Evolutionary conservation across 768 basidiomycete genomes (phyloP).

Genomic region (Tulasnella sp.): DNA sequence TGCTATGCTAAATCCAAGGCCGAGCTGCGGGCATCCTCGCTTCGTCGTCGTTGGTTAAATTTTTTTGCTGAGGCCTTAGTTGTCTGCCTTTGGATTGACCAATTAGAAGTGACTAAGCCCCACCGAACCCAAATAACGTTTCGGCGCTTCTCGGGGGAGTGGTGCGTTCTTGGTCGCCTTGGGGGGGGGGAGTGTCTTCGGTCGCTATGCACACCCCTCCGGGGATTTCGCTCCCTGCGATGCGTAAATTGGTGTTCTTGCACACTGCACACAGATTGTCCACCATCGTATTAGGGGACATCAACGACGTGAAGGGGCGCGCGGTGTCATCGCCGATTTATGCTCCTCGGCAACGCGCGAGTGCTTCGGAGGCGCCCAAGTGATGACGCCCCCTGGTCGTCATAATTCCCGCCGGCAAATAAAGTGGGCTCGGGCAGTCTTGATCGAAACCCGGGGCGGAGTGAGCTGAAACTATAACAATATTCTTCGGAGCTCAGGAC

Average conservation of each 20-base stretch:
- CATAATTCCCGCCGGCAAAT: background rate
- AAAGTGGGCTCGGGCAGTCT: no score
- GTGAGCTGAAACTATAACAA: no score
- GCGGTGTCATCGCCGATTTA: no score
- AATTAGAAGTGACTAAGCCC: background rate
- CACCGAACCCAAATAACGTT: background rate
- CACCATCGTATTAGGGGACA: no score
- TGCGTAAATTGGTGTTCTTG: background rate
- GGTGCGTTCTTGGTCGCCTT: background rate
- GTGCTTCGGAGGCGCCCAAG: background rate
- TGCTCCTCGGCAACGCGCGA: no score
- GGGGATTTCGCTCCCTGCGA: background rate
- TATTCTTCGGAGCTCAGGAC: no score
- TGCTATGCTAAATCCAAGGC: no score
- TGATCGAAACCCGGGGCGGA: no score
- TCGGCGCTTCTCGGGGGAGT: background rate
- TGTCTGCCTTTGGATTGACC: background rate
- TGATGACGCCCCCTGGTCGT: background rate
- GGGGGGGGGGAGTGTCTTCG: background rate
- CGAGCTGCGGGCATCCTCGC: background rate
- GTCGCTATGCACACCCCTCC: background rate
- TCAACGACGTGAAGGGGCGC: no score
- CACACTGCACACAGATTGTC: no score
- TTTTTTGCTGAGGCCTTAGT: background rate
- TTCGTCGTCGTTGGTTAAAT: background rate